Evolutionary conservation across 2,329 filamentous ascomycete genomes (phyloP).

Genomic region (Botrytis porri): DNA sequence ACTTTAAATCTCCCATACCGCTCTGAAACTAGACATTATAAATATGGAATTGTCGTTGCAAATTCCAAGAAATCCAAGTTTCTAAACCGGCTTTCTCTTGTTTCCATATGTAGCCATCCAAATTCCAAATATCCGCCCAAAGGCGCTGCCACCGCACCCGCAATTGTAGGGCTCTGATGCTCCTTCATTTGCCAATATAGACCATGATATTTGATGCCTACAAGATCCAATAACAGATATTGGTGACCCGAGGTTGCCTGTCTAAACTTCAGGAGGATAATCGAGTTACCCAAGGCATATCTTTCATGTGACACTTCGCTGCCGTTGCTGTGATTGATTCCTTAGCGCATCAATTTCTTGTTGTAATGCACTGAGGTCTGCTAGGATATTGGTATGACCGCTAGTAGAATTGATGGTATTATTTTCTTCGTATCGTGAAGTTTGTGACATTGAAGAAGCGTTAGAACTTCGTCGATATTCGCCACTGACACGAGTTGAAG

Average conservation of each 20-base stretch:
- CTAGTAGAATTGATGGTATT: conserved; percentile 33
- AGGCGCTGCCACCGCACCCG: background rate
- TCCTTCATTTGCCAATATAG: background rate
- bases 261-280: background rate
- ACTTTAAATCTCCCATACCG: background rate
- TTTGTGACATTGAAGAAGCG: conserved; percentile 28
- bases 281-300: background rate
- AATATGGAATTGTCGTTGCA: background rate
- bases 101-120: background rate
- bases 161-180: background rate
- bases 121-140: background rate
- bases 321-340: conserved; percentile 38
- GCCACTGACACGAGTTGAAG: conserved; percentile 30
- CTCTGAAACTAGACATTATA: background rate
- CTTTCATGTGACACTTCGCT: conserved; percentile 18
- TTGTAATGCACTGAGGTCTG: conserved; percentile 69
- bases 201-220: background rate
- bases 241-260: background rate
- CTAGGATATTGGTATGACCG: conserved; percentile 58
- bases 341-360: conserved; percentile 70
- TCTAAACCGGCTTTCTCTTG: background rate
- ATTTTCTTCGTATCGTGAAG: conserved; percentile 32
- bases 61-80: background rate
- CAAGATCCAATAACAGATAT: background rate
- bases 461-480: conserved; percentile 30